Evolutionary conservation across 2,329 filamentous ascomycete species (phyloP), one percentile per base, ranked within the genome.

Genomic region (Aureobasidium pullulans): DNA sequence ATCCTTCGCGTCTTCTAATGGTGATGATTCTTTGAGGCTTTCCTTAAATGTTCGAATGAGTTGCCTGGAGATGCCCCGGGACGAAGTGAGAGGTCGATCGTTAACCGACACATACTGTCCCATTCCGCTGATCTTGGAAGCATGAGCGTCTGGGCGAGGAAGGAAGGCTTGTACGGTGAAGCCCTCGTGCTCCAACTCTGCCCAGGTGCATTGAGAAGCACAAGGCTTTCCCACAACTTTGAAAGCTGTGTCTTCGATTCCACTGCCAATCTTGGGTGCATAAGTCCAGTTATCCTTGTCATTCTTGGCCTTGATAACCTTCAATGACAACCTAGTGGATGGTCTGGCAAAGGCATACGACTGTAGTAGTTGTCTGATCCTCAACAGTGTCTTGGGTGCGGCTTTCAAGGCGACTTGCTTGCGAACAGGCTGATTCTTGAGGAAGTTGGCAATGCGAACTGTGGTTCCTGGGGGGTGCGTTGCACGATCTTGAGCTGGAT

Each of bases 391-490:
- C 67, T 83, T 87, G 2, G 76, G 65, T 3, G 80, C 75, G n/a
- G 83, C 77, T 66, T 84, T 87, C 34, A 83, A 63, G 11, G 80
- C 76, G 5, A 77, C 71, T 65, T 85, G 80, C 63, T 79, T 81
- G 36, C 88, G 81, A 7, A 90, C 86, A 0, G 86, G 87, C 19
- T 87, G 69, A 16, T 72, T 71, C 5, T 78, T 73, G 66, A 90
- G 84, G 36, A 91, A 76, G 28, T 81, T 76, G 4, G 75, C 75
- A 15, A 85, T 79, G 52, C 77, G 79, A 34, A 91, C 80, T 1
- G 84, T 87, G 0, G 88, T 91, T 28, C 89, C 89, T n/a, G 85
- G 73, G 0, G 84, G 81, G 50, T 83, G 80, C 5, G 83, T 81
- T 16, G 75, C 71, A 50, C 71, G 73, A 50, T 77, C 71, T 62